These are phyloP conservation scores for Aspergillus sp. DNA, from an alignment of 2,329 filamentous ascomycete genomes.

Conservation along the genomic window DNA sequence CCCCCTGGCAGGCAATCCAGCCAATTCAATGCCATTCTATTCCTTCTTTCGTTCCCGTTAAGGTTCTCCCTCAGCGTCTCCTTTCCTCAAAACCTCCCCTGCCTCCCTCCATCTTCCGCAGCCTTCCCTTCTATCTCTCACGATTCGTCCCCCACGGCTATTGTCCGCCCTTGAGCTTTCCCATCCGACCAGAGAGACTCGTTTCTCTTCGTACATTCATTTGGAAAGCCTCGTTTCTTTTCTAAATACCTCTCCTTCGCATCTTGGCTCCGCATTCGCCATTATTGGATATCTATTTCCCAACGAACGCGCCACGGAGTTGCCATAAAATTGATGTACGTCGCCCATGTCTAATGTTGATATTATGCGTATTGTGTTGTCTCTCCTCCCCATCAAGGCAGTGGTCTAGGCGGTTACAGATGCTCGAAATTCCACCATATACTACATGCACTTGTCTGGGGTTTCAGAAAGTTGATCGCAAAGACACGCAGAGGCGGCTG, in stretches of 20 bases:
- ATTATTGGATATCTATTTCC: neutral
- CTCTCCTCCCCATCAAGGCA: neutral
- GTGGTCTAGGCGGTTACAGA: neutral
- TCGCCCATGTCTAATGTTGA: slow-evolving; percentile 9
- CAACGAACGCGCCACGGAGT: slow-evolving; percentile 27
- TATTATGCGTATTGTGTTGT: neutral
- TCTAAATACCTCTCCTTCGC: slow-evolving; percentile 24
- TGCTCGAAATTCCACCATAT: neutral
- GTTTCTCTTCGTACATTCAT: slow-evolving; percentile 42
- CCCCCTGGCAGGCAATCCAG: slow-evolving; percentile 5
- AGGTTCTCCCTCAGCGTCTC: neutral
- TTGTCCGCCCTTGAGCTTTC: slow-evolving; percentile 35
- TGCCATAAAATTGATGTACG: slow-evolving; percentile 31
- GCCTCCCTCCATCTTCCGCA: slow-evolving; percentile 24
- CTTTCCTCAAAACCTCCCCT: slow-evolving; percentile 11
- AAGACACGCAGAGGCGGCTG: neutral
- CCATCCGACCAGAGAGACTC: slow-evolving; percentile 42
- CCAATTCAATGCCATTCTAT: slow-evolving; percentile 16
- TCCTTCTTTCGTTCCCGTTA: slow-evolving; percentile 8
- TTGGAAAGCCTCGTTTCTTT: slow-evolving; percentile 31
- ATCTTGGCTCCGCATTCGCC: slow-evolving; percentile 10
- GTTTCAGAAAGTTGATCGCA: neutral
- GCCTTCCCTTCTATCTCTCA: slow-evolving; percentile 24
- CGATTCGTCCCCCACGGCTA: slow-evolving; percentile 22
- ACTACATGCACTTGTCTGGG: neutral